These are phyloP conservation scores for Phytophthora quininea DNA, from an alignment of 352 stramenopile species.

Conservation along the genomic window DNA sequence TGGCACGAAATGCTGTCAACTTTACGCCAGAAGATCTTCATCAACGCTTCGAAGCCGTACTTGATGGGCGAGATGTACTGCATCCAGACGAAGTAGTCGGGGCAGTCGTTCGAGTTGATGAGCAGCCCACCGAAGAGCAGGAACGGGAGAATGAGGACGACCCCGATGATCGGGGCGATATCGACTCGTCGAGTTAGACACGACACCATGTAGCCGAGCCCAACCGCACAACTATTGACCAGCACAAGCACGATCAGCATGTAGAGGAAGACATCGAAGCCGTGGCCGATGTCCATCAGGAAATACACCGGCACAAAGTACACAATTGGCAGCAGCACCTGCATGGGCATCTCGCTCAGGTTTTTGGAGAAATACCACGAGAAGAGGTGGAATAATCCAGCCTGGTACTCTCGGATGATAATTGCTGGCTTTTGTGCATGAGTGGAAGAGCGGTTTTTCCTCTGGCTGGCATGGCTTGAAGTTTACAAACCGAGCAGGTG, in stretches of 20 bases:
- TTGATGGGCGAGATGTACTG: conserved; percentile 49
- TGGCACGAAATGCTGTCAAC: conserved; percentile 31
- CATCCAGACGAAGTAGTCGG: conserved; percentile 44
- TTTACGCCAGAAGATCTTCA: conserved; percentile 40
- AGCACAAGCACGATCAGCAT: conserved; percentile 40
- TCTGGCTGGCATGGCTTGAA: too few relatives aligned
- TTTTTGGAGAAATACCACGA: conserved; percentile 47
- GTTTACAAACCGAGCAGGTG: too few relatives aligned
- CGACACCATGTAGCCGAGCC: conserved; percentile 45
- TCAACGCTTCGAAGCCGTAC: conserved; percentile 40
- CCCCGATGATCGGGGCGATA: conserved; percentile 41
- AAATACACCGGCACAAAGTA: conserved; percentile 37
- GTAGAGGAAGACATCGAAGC: conserved; percentile 31
- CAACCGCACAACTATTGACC: conserved; percentile 33
- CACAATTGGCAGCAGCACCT: conserved; percentile 37
- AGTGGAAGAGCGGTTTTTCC: too few relatives aligned
- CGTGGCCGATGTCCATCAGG: conserved; percentile 36
- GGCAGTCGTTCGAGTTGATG: conserved; percentile 41
- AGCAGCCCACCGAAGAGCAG: conserved; percentile 47
- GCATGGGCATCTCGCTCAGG: conserved; percentile 41
- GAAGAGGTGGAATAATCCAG: conserved; percentile 31
- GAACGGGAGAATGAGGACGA: conserved; percentile 39
- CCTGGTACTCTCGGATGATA: conserved; percentile 38
- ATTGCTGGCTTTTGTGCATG: conserved; percentile 4
- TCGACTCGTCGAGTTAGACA: conserved; percentile 33